Conservation (phyloP, 768 basidiomycete species). For the Myochromella boudieri region DNA sequence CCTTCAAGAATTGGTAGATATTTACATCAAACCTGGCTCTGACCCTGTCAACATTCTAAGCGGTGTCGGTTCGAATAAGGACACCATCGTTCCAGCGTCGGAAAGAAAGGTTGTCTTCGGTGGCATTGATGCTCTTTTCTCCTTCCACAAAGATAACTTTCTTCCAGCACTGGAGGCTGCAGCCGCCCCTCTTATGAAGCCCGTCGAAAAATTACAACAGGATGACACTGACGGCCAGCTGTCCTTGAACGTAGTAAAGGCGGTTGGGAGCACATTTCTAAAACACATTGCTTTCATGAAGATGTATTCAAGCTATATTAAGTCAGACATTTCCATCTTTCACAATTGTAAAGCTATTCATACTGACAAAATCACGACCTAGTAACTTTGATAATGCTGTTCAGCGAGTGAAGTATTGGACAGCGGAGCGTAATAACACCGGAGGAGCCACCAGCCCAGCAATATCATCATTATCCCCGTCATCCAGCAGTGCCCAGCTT, state of each 20-base stretch:
- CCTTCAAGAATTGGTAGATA: slow-evolving; percentile 90
- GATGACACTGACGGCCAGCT: slow-evolving; percentile 71
- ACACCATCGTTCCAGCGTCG: slow-evolving; percentile 78
- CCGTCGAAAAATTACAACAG: slow-evolving; percentile 41
- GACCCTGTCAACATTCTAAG: slow-evolving; percentile 69
- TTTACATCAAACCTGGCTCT: slow-evolving; percentile 88
- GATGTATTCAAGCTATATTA: slow-evolving; percentile 99
- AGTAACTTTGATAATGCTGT: slow-evolving; percentile 96
- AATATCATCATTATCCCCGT: slow-evolving; percentile 49
- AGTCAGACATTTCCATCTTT: slow-evolving; percentile 52
- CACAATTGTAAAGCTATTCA: slow-evolving; percentile 3
- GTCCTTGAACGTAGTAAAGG: slow-evolving; percentile 72
- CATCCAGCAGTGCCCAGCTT: slow-evolving; percentile 61
- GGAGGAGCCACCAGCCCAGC: slow-evolving; percentile 38
- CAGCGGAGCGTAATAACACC: slow-evolving; percentile 49
- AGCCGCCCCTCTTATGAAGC: slow-evolving; percentile 63
- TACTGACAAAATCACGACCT: slow-evolving; percentile 13
- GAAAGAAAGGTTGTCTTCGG: slow-evolving; percentile 93
- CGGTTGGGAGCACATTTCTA: slow-evolving; percentile 86
- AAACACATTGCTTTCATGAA: slow-evolving; percentile 97
- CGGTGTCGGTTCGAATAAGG: slow-evolving; percentile 70
- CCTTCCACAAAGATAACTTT: slow-evolving; percentile 92
- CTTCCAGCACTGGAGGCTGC: slow-evolving; percentile 86
- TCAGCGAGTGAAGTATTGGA: slow-evolving; percentile 86
- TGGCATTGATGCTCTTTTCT: slow-evolving; percentile 85